A percentile compares a stretch with the other conserved stretches of the same genome.
These are phyloP conservation scores for Pneumocystis carinii DNA, from an alignment of 1,139 yeast genomes.

Conservation along the genomic window DNA sequence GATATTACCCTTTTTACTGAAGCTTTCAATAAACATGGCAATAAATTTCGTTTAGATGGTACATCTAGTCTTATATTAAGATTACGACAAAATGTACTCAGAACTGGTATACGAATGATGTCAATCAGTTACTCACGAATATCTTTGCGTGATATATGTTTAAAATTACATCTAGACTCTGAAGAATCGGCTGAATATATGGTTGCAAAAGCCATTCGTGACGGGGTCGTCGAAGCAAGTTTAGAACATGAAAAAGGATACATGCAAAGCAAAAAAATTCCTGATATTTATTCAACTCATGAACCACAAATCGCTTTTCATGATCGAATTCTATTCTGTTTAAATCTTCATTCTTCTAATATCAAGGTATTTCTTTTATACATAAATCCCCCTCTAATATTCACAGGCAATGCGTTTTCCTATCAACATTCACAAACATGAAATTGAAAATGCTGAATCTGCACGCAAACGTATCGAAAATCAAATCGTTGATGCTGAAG, in stretches of 20 bases:
- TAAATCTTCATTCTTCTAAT: constrained; percentile 77
- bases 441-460: constrained; percentile 40
- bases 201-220: constrained; percentile 91
- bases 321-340: constrained; percentile 86
- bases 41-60: constrained; percentile 55
- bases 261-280: constrained; percentile 77
- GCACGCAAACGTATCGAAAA: constrained; percentile 38
- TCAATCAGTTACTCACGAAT: constrained; percentile 84
- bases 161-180: constrained; percentile 77
- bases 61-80: constrained; percentile 74
- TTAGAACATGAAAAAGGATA: constrained; percentile 83
- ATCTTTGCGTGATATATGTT: constrained; percentile 77
- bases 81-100: constrained; percentile 90
- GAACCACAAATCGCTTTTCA: constrained; percentile 82
- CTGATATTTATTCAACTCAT: constrained; percentile 74
- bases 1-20: constrained; percentile 70
- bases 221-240: constrained; percentile 91
- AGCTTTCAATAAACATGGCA: constrained; percentile 53
- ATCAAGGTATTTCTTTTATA: constrained; percentile 34
- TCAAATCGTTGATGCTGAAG: constrained; percentile 31
- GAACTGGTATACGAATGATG: constrained; percentile 90
- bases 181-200: constrained; percentile 95
- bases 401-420: constrained; percentile 75
- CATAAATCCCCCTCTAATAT: neutral
- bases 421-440: constrained; percentile 33